Percentiles rank a stretch among this genome's conserved stretches.
Conservation (phyloP, 2,329 filamentous ascomycete genomes). For the Colletotrichum lentis region DNA sequence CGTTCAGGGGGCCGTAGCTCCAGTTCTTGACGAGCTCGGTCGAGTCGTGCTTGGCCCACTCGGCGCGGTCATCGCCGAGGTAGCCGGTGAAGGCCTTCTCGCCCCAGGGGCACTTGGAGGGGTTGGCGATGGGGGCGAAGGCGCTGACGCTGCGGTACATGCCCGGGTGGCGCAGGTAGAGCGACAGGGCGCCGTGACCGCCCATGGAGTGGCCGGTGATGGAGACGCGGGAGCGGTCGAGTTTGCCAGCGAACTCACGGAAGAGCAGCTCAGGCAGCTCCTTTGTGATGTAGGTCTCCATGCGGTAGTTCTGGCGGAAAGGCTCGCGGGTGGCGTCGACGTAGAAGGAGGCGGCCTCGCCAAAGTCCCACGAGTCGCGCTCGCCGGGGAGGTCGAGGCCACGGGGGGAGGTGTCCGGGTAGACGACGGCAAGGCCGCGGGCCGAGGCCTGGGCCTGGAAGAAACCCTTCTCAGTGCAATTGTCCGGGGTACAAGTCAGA, state of each 20-base stretch:
- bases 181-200: constrained; percentile 90
- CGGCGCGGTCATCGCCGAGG: constrained; percentile 77
- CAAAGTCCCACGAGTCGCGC: constrained; percentile 91
- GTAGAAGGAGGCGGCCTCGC: constrained; percentile 92
- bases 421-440: constrained; percentile 89
- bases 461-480: constrained; percentile 84
- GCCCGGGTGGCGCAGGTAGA: constrained; percentile 91
- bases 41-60: constrained; percentile 90
- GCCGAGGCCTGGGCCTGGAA: constrained; percentile 83
- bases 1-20: constrained; percentile 71
- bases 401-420: constrained; percentile 92
- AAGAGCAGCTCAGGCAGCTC: constrained; percentile 87
- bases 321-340: constrained; percentile 81
- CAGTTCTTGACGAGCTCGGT: constrained; percentile 85
- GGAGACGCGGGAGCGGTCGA: constrained; percentile 76
- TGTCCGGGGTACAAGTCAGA: constrained; percentile 92
- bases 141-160: constrained; percentile 89
- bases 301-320: constrained; percentile 82
- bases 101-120: constrained; percentile 86
- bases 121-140: constrained; percentile 91
- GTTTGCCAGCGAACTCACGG: constrained; percentile 68
- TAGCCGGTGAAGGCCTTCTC: constrained; percentile 95
- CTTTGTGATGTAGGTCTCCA: constrained; percentile 91
- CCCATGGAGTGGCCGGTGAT: constrained; percentile 98
- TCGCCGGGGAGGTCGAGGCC: constrained; percentile 84